Conservation (phyloP, 768 basidiomycete species). For the Boletus sp. region DNA sequence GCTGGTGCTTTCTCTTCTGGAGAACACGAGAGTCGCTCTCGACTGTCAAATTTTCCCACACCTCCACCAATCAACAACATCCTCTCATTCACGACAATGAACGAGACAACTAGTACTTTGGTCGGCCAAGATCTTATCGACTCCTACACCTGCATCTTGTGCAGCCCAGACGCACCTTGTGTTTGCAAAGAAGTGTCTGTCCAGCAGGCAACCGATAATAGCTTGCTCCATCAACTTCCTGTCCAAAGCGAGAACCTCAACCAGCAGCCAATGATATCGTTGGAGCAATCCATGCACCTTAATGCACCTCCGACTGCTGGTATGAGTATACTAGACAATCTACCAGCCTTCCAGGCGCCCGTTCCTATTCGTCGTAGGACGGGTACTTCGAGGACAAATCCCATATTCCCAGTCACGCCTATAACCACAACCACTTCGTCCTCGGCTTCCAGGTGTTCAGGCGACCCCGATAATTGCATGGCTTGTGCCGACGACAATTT, state of each 20-base stretch:
- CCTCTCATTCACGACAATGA: conserved; percentile 38
- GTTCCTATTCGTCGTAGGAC: conserved; percentile 72
- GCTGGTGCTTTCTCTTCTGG: conserved; percentile 34
- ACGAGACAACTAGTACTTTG: conserved; percentile 30
- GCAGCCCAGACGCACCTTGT: conserved; percentile 66
- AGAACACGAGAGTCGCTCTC: conserved; percentile 24
- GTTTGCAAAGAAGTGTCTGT: conserved; percentile 70
- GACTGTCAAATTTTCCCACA: conserved; percentile 31
- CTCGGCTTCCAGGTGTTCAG: conserved; percentile 58
- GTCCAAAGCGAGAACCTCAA: conserved; percentile 12
- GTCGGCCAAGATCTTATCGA: conserved; percentile 33
- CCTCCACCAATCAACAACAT: conserved; percentile 30
- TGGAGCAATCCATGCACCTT: conserved; percentile 29
- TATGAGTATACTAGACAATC: conserved; percentile 69
- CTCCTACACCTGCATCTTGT: conserved; percentile 64
- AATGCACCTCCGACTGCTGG: conserved; percentile 29
- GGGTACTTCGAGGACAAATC: conserved; percentile 37
- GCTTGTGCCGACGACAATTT: conserved; percentile 86
- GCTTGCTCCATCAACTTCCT: conserved; percentile 11
- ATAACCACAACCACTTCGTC: conserved; percentile 29
- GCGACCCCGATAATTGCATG: conserved; percentile 81
- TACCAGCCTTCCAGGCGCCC: conserved; percentile 78
- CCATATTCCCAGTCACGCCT: conserved; percentile 54
- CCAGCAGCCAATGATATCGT: conserved; percentile 14
- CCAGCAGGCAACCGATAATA: conserved; percentile 40